Base-by-base conservation (phyloP, 257 asterid species). In the Solanum clarkiae region DNA sequence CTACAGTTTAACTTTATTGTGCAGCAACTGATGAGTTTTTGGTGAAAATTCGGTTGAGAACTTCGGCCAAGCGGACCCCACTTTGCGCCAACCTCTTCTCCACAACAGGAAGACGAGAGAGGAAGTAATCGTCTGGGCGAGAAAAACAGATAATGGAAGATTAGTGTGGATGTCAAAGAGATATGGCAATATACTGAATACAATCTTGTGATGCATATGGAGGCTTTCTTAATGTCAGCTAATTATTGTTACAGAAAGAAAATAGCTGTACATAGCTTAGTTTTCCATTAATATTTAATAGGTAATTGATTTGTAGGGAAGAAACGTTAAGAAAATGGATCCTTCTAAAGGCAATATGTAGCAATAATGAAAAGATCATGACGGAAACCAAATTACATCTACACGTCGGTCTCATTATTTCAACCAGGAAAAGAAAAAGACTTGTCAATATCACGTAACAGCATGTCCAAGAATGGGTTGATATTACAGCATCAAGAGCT, bases 41-140 rank as follows among this genome's bases (percentile, higher is more conserved):
- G 10, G 90, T 84, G 87, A 96, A 96, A 60, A 94, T 92, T 51
- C 88, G 80, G 92, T 96, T 96, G 84, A 96, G 98, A 86, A 93
- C 86, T 69, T 93, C 92, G 24, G 98, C 99, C 94, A 96, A 92
- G 26, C 99, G 97, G 82, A 96, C 88, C 81, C 95, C 99, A 59
- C 93, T 81, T 87, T 92, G 92, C 36, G 97, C 97, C 83, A 96
- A 86, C 89, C 96, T 90, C 87, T 88, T 87, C 94, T 94, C 98
- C 69, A 96, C 97, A 45, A 96, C 85, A 0, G 99, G 99, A 90
- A 92, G 90, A 63, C 99, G 94, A 20, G 98, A 89, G 82, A 85
- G 88, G 88, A 96, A 96, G 89, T 96, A 95, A 57, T 93, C 98
- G 17, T 96, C 99, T 96, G 88, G 68, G 70, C 6, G 1, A 2